Percentiles rank a stretch among this genome's conserved stretches.
Evolutionary conservation across 2,329 filamentous ascomycete species (phyloP).

Genomic region (Sphaerulina vaccinii): DNA sequence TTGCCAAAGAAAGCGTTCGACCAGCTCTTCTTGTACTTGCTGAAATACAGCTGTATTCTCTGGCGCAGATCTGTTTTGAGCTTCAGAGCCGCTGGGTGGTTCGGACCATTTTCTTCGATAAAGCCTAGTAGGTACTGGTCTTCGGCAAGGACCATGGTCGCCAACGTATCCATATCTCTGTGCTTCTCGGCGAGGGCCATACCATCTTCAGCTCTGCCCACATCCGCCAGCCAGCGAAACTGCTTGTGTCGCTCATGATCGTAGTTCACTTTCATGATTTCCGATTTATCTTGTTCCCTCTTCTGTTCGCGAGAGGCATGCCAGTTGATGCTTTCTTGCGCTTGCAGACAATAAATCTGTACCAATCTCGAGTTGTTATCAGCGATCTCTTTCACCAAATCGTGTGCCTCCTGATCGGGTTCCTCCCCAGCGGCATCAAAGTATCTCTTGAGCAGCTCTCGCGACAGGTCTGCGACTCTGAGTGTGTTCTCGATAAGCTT

Average conservation of each 20-base stretch:
- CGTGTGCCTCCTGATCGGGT: constrained; percentile 31
- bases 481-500: constrained; percentile 43
- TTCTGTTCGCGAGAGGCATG: constrained; percentile 51
- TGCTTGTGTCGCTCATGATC: constrained; percentile 45
- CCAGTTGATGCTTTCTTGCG: constrained; percentile 61
- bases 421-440: constrained; percentile 42
- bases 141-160: constrained; percentile 51
- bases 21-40: constrained; percentile 64
- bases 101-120: constrained; percentile 24
- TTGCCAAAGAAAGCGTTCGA: constrained; percentile 78
- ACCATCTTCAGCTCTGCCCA: constrained; percentile 58
- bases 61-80: constrained; percentile 47
- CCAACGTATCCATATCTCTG: constrained; percentile 62
- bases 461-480: constrained; percentile 43
- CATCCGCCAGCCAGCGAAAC: constrained; percentile 43
- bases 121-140: constrained; percentile 41
- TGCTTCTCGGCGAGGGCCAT: constrained; percentile 63
- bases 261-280: constrained; percentile 42
- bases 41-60: constrained; percentile 55
- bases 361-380: constrained; percentile 55
- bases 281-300: constrained; percentile 50
- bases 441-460: constrained; percentile 41
- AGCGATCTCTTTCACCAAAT: constrained; percentile 50
- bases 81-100: constrained; percentile 13
- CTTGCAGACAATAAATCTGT: constrained; percentile 57